Evolutionary conservation across 129 eudicot species (phyloP).

Genomic region (Mikania micrantha): DNA sequence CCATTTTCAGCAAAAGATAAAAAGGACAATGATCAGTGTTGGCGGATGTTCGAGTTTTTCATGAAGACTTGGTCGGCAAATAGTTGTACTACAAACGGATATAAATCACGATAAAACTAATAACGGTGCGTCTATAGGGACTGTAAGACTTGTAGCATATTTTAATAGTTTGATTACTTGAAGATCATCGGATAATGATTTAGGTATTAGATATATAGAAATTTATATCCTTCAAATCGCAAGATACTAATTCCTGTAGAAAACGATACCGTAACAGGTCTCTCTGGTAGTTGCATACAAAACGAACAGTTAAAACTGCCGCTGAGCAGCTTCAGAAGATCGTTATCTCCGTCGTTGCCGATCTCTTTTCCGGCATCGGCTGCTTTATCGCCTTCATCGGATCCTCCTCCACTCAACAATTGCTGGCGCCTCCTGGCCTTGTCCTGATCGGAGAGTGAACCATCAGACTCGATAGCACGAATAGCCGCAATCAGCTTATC

Average conservation of each 20-base stretch:
- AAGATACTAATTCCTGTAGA: not conserved
- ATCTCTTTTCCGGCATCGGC: slow-evolving; percentile 9
- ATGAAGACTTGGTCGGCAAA: slow-evolving; percentile 2
- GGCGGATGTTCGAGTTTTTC: not conserved
- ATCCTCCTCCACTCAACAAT: slow-evolving; percentile 38
- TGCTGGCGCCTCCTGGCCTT: slow-evolving; percentile 68
- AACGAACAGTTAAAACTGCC: slow-evolving; percentile 63
- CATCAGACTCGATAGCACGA: slow-evolving; percentile 65
- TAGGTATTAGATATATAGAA: slow-evolving; percentile 10
- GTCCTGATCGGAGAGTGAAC: slow-evolving; percentile 47
- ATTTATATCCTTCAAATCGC: not conserved
- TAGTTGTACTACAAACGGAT: slow-evolving; percentile 1
- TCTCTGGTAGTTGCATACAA: slow-evolving; percentile 80
- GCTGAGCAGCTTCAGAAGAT: slow-evolving; percentile 45
- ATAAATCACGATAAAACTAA: slow-evolving; percentile 17
- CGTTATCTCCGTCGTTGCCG: slow-evolving; percentile 16
- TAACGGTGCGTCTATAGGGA: not conserved
- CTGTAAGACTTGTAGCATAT: not conserved
- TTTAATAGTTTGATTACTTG: no score
- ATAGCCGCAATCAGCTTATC: slow-evolving; percentile 40
- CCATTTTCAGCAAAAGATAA: slow-evolving; percentile 20
- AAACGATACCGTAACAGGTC: slow-evolving; percentile 62
- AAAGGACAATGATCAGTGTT: not conserved
- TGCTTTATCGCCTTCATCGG: not conserved
- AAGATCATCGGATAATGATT: not conserved